Evolutionary conservation across 2,329 filamentous ascomycete genomes (phyloP), one percentile per base, ranked within the genome.

Genomic region (Dactylonectria macrodidyma): DNA sequence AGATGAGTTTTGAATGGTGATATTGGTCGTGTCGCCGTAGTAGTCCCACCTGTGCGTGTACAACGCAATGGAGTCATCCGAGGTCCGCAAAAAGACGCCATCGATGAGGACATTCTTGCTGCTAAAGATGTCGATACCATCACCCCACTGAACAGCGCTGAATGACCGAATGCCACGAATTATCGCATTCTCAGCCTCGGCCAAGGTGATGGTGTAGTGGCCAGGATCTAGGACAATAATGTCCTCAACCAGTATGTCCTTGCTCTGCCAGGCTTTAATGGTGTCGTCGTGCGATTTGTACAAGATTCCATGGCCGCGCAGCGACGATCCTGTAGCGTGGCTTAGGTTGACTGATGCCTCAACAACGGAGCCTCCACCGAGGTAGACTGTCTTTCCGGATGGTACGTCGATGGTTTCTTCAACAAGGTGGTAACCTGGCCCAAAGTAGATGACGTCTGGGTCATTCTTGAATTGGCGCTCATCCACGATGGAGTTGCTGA

Each of bases 31-130:
- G 47, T 59, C 61, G 6, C 61, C 61, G 2, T 59, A 64, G 38
- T 24, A 64, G 2, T 44, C 30, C 12, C 33, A 24, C 8, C 61
- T 44, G n/a, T 59, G 61, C 24, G 41, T 55, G 36, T 63, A 63
- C 10, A 63, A 30, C 14, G 61, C 61, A 1, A 63, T 34, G 12
- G 41, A 63, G 33, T 63, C 61, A 8, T 63, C 61, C 8, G 61
- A 63, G 52, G 48, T 63, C 12, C 38, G 38, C 38, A 41, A 14
- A 11, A 41, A 41, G 38, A 41, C 38, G 12, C 11, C 16, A 12
- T 41, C 38, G 38, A 41, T 16, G 5, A 41, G 38, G 2, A 41
- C 38, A 41, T 41, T n/a, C 38, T 16, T 41, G 38, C 12, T 14
- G 38, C 38, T 14, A 3, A 14, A 41, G 6, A 41, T 14, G 38